Base-by-base conservation (phyloP, 345 rosid species). In the Heritiera fomes region DNA sequence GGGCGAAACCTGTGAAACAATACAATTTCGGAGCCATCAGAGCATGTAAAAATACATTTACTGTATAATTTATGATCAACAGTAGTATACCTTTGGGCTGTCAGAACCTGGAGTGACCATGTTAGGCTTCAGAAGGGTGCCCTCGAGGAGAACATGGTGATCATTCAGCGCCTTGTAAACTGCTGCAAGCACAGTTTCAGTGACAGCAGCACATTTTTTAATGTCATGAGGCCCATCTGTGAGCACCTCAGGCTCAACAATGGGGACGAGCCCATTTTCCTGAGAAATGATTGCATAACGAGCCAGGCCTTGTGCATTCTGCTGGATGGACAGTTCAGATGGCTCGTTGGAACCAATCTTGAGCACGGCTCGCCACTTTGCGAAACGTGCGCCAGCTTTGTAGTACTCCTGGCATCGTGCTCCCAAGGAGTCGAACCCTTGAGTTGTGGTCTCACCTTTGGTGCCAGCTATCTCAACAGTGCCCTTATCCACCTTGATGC, bases 91-190 rank as follows among this genome's bases (percentile, higher is more conserved):
- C 98, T 91, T 93, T 15, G 94, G 87, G 87, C 92, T 83, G 53
- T 91, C 92, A 2, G 98, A 93, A 73, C 99, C 99, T 0, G 99
- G 98, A 74, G 98, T 90, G 83, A 95, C 98, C 99, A 93, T 95
- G 85, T 93, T 95, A n/a, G 99, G 99, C 86, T 95, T 95, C 50
- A 95, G 93, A 61, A 95, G 87, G 4, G 99, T 92, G 80, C 99
- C 99, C 85, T 95, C 99, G 10, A 95, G 97, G 62, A 95, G 91
- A 60, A 95, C 99, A 76, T 93, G 99, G 2, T 95, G 98, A 34
- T 95, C 99, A 71, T 92, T 95, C 80, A 95, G 81, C 34, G 98
- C 98, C 89, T 93, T 95, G 85, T 95, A 95, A 75, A 90, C 92
- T 2, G 98, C 99, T 2, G 98, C 94, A 49, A 95, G 94, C 68